phyloP scores from a whole-genome alignment of 73 alveolate species.

The Uronychia binucleata region DNA sequence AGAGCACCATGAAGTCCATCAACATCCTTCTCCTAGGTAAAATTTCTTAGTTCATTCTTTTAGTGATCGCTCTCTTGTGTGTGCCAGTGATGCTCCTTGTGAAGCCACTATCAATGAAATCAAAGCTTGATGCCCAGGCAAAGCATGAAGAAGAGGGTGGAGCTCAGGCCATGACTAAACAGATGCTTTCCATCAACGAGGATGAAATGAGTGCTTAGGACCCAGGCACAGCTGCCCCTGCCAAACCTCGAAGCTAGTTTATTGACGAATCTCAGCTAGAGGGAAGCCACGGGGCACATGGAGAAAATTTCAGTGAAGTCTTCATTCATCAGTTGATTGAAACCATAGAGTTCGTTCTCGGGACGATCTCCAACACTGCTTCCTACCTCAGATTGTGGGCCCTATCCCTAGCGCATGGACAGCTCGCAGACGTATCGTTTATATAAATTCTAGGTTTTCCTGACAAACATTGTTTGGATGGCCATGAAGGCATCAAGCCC shows the following conservation, averaged over 20 bases:
- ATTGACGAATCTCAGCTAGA: slow-evolving; percentile 44
- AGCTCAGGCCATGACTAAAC: slow-evolving; percentile 41
- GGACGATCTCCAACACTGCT: slow-evolving; percentile 97
- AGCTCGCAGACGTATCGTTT: slow-evolving; percentile 92
- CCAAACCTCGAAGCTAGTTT: neutral
- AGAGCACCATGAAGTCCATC: slow-evolving; percentile 70
- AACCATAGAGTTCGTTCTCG: slow-evolving; percentile 97
- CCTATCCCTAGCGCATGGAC: slow-evolving; percentile 94
- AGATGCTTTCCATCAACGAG: slow-evolving; percentile 30
- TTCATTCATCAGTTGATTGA: slow-evolving; percentile 94
- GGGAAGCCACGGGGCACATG: slow-evolving; percentile 51
- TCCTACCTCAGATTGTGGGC: slow-evolving; percentile 98
- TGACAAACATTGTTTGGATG: slow-evolving; percentile 69
- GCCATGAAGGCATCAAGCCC: slow-evolving; percentile 54
- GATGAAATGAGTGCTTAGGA: slow-evolving; percentile 22
- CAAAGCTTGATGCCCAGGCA: slow-evolving; percentile 41
- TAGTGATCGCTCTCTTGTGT: slow-evolving; percentile 83
- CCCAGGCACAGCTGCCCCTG: neutral
- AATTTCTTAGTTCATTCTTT: slow-evolving; percentile 64
- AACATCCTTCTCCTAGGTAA: too few species aligned
- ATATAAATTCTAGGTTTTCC: slow-evolving; percentile 6
- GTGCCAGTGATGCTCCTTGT: slow-evolving; percentile 95
- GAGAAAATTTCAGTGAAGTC: slow-evolving; percentile 82
- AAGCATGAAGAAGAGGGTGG: slow-evolving; percentile 41
- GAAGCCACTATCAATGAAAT: slow-evolving; percentile 84